Evolutionary conservation across 129 eudicot genomes (phyloP).

Genomic region (Flaveria trinervia): DNA sequence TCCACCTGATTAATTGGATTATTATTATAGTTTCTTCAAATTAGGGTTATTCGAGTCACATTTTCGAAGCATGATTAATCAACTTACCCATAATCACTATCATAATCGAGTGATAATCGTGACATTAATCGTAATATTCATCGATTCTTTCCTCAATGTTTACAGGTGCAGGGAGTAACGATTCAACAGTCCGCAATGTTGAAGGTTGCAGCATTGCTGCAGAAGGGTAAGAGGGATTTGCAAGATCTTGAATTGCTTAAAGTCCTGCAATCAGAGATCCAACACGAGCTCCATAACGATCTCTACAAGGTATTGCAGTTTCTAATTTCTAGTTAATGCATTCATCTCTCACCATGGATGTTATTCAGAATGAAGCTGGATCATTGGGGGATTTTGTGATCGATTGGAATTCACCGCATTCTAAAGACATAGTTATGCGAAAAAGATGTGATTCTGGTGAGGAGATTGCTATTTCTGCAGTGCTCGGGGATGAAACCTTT

Average conservation of each 20-base stretch:
- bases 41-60: slow-evolving; percentile 18
- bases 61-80: too few relatives aligned
- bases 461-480: slow-evolving; percentile 86
- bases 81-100: background rate
- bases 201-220: slow-evolving; percentile 30
- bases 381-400: slow-evolving; percentile 64
- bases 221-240: slow-evolving; percentile 41
- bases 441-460: slow-evolving; percentile 72
- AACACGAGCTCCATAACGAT: slow-evolving; percentile 53
- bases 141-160: background rate
- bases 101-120: background rate
- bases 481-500: slow-evolving; percentile 56
- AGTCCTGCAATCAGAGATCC: slow-evolving; percentile 67
- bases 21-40: background rate
- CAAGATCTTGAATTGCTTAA: slow-evolving; percentile 55
- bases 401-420: slow-evolving; percentile 64
- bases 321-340: background rate
- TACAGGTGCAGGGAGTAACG: slow-evolving; percentile 6
- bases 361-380: slow-evolving; percentile 54
- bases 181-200: slow-evolving; percentile 21
- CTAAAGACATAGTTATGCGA: slow-evolving; percentile 63
- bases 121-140: slow-evolving; percentile 1
- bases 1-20: background rate
- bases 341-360: slow-evolving; percentile 12
- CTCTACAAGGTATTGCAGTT: slow-evolving; percentile 48